A percentile compares a stretch with the other conserved stretches of the same genome.
Evolutionary conservation across 2,329 filamentous ascomycete genomes (phyloP).

Genomic region (Hymenoscyphus infarciens): DNA sequence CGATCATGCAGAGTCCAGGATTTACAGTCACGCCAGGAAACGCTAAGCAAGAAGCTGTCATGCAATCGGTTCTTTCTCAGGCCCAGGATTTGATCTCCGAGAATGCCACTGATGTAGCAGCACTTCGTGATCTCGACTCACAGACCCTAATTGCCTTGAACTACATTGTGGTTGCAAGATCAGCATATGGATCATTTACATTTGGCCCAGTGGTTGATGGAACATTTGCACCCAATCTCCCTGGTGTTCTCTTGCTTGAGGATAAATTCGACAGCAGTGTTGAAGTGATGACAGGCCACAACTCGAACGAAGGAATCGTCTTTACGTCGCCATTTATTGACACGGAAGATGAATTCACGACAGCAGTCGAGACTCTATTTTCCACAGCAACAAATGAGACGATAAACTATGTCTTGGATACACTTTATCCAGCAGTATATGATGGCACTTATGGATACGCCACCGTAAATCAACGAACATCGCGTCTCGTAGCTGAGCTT

Average conservation of each 20-base stretch:
- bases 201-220: constrained; percentile 48
- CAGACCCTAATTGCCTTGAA: constrained; percentile 10
- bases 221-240: constrained; percentile 43
- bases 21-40: constrained; percentile 14
- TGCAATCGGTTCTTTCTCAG: constrained; percentile 19
- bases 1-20: constrained; percentile 29
- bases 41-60: constrained; percentile 7
- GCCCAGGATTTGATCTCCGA: constrained; percentile 11
- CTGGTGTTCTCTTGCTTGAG: constrained; percentile 41
- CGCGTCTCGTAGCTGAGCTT: constrained; percentile 42
- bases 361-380: constrained; percentile 17
- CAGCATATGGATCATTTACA: constrained; percentile 12
- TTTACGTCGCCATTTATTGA: constrained; percentile 30
- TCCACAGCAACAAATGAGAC: constrained; percentile 21
- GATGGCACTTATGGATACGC: constrained; percentile 44
- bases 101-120: constrained; percentile 3
- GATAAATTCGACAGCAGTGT: constrained; percentile 42
- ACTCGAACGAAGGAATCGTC: constrained; percentile 16
- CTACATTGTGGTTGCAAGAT: constrained; percentile 3
- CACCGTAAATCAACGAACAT: constrained; percentile 41
- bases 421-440: constrained; percentile 48
- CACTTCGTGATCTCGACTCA: constrained; percentile 1
- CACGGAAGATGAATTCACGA: constrained; percentile 17
- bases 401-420: constrained; percentile 38
- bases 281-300: constrained; percentile 12